Evolutionary conservation across 164 flowering plant species (phyloP).

Genomic region (Sedum album): DNA sequence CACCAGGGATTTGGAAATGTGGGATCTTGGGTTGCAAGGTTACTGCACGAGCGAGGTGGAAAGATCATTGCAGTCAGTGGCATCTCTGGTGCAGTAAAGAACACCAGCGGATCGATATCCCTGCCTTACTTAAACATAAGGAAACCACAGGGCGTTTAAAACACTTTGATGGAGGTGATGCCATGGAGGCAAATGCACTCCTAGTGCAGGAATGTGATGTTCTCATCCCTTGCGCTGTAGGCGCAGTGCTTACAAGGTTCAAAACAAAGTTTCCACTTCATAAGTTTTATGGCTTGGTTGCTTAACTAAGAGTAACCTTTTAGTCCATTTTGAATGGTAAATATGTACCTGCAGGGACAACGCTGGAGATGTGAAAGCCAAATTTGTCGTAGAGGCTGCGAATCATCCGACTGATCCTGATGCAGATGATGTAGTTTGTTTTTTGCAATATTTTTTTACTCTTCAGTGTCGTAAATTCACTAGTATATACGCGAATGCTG

Average conservation of each 20-base stretch:
- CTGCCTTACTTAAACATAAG: slow-evolving; percentile 47
- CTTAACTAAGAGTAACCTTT: too few species aligned
- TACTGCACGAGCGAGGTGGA: slow-evolving; percentile 68
- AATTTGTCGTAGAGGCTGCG: slow-evolving; percentile 74
- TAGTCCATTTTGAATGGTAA: neutral
- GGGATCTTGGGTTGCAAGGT: slow-evolving; percentile 73
- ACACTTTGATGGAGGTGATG: slow-evolving; percentile 48
- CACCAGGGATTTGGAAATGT: slow-evolving; percentile 74
- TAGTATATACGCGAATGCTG: slow-evolving; percentile 65
- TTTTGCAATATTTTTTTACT: neutral
- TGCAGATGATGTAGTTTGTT: slow-evolving; percentile 71
- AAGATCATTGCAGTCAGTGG: slow-evolving; percentile 68
- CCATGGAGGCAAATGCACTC: slow-evolving; percentile 46
- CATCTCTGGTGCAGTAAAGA: slow-evolving; percentile 55
- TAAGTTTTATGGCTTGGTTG: neutral
- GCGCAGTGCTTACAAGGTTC: slow-evolving; percentile 73
- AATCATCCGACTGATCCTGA: slow-evolving; percentile 98
- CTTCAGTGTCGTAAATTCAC: neutral
- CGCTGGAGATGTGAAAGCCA: slow-evolving; percentile 24
- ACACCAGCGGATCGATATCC: slow-evolving; percentile 46
- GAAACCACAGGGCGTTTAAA: slow-evolving; percentile 31
- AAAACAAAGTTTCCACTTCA: too few species aligned
- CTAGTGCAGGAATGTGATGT: slow-evolving; percentile 78
- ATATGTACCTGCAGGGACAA: neutral
- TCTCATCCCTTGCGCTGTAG: slow-evolving; percentile 77